Conservation (phyloP, 23 red algal species). For the Pyropia yezoensis region DNA sequence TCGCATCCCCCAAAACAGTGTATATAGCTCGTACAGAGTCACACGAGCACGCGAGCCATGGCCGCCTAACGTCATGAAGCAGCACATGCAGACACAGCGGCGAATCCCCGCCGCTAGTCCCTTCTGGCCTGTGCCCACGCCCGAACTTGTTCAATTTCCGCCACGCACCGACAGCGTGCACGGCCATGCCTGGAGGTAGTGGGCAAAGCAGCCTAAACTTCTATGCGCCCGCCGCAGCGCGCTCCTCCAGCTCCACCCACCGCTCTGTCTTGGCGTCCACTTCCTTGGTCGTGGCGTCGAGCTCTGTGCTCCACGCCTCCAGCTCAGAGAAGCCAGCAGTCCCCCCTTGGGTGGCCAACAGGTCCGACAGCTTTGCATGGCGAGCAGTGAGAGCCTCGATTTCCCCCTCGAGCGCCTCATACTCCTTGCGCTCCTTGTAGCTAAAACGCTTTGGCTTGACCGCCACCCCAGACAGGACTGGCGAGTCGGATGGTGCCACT, state of each 20-base stretch:
- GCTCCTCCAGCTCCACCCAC: constrained; percentile 55
- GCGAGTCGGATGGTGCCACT: no score
- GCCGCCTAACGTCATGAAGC: no score
- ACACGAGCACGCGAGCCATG: no score
- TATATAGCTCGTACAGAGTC: no score
- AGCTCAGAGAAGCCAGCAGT: constrained; percentile 18
- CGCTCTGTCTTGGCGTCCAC: constrained; percentile 63
- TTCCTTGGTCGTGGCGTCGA: constrained; percentile 7
- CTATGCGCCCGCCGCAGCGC: constrained; percentile 2
- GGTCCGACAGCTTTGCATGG: constrained; percentile 2
- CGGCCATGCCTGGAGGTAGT: no score
- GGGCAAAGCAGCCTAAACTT: not conserved
- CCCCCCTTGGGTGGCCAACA: not conserved
- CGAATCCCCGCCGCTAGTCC: no score
- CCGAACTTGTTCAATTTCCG: no score
- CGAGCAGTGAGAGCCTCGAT: constrained; percentile 25
- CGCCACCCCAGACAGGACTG: not conserved
- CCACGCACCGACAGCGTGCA: no score
- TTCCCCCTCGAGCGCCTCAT: constrained; percentile 33
- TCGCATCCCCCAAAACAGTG: no score
- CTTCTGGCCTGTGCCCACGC: no score
- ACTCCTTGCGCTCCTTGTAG: constrained; percentile 59
- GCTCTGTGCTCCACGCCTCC: constrained; percentile 17
- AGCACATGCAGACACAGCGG: no score
- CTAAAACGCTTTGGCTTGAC: constrained; percentile 9